phyloP scores from a whole-genome alignment of 352 stramenopile genomes.

The Phytophthora quininea region DNA sequence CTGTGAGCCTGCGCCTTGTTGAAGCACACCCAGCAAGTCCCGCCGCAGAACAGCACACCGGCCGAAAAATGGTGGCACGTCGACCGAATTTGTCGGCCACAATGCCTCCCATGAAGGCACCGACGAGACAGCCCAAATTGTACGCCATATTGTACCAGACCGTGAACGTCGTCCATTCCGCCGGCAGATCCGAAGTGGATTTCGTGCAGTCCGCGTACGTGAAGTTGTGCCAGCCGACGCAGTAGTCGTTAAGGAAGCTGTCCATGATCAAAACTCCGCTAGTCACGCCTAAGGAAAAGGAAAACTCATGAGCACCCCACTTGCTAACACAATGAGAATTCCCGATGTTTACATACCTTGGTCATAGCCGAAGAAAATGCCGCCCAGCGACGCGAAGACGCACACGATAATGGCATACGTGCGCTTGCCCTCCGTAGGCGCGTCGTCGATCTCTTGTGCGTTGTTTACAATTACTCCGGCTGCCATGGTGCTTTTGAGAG shows the following conservation, averaged over 20 bases:
- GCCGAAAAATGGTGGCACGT: constrained; percentile 36
- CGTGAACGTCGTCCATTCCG: constrained; percentile 40
- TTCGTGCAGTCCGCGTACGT: constrained; percentile 31
- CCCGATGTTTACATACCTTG: constrained; percentile 1
- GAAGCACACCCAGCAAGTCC: constrained; percentile 37
- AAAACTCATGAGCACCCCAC: no score
- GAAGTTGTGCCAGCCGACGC: constrained; percentile 43
- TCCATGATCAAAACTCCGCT: constrained; percentile 31
- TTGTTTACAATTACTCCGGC: constrained; percentile 25
- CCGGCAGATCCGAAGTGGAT: constrained; percentile 22
- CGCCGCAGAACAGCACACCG: constrained; percentile 37
- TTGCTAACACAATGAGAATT: no score
- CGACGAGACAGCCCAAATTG: constrained; percentile 41
- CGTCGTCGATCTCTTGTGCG: constrained; percentile 12
- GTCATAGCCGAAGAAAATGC: constrained; percentile 33
- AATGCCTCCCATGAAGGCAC: constrained; percentile 38
- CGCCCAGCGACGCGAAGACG: constrained; percentile 22
- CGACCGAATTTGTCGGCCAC: constrained; percentile 39
- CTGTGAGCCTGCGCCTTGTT: constrained; percentile 24
- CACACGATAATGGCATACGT: constrained; percentile 37
- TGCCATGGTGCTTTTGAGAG: constrained; percentile 22
- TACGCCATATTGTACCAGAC: constrained; percentile 46
- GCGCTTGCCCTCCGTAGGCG: constrained; percentile 33
- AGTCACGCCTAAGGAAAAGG: constrained; percentile 11
- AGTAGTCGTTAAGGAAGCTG: constrained; percentile 40